A percentile compares a stretch with the other conserved stretches of the same genome.
Conservation (phyloP, 805 yeast species). For the Blastobotrys chiropterorum region DNA sequence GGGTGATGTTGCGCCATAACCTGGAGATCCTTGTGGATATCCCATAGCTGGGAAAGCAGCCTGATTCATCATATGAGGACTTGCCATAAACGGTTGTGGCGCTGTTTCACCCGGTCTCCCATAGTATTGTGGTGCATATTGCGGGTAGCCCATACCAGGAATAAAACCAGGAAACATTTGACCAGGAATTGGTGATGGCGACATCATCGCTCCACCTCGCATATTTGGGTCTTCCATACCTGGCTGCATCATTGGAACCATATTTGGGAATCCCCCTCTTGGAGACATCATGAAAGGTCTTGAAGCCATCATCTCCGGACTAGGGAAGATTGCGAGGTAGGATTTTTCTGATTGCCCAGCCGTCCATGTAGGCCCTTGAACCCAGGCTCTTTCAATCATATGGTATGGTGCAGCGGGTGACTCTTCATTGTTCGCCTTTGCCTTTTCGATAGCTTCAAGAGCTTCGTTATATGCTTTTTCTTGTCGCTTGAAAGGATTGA, state of each 20-base stretch:
- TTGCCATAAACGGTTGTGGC: slow-evolving; percentile 13
- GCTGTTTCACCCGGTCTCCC: slow-evolving; percentile 9
- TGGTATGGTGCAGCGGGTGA: slow-evolving; percentile 2
- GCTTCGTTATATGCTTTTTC: slow-evolving; percentile 28
- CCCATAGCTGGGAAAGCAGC: slow-evolving; percentile 3
- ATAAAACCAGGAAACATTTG: slow-evolving; percentile 17
- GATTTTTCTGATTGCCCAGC: slow-evolving; percentile 48
- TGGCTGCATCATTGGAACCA: slow-evolving; percentile 15
- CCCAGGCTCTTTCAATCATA: slow-evolving; percentile 54
- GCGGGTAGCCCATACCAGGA: slow-evolving; percentile 14
- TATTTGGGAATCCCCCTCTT: slow-evolving; percentile 3
- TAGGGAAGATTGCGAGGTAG: slow-evolving; percentile 46
- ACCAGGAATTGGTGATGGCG: slow-evolving; percentile 13
- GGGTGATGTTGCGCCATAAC: not conserved
- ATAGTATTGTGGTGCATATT: slow-evolving; percentile 18
- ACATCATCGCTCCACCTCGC: slow-evolving; percentile 14
- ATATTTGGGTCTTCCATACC: slow-evolving; percentile 15
- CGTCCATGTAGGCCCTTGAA: slow-evolving; percentile 75
- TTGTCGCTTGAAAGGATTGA: slow-evolving; percentile 49
- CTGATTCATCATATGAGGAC: slow-evolving; percentile 12
- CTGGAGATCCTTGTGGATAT: not conserved
- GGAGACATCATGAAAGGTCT: slow-evolving; percentile 2
- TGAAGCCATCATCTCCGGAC: not conserved
- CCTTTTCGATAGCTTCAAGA: not conserved
- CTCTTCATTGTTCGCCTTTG: not conserved